Conservation (phyloP, 805 yeast species). For the Candida tallmaniae region DNA sequence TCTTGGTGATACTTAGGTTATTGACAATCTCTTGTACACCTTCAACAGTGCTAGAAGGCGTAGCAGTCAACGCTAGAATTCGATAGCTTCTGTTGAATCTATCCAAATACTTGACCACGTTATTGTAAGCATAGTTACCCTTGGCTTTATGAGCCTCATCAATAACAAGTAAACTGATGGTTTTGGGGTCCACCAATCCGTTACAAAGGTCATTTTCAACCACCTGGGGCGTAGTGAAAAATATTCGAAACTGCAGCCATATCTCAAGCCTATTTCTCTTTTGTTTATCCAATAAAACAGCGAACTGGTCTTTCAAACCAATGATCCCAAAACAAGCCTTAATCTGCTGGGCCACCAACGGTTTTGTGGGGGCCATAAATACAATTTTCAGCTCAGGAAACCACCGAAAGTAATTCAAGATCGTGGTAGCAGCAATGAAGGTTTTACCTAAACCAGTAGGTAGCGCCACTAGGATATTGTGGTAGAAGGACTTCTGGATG, state of each 20-base stretch:
- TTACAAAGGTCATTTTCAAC: conserved; percentile 82
- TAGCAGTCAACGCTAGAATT: conserved; percentile 86
- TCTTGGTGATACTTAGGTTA: conserved; percentile 65
- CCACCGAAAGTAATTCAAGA: conserved; percentile 89
- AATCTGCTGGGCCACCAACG: conserved; percentile 93
- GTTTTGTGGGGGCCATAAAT: conserved; percentile 96
- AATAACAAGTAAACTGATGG: conserved; percentile 69
- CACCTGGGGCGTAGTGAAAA: conserved; percentile 95
- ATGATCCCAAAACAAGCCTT: conserved; percentile 86
- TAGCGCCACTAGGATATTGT: conserved; percentile 79
- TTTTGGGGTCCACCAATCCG: conserved; percentile 74
- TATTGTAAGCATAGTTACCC: conserved; percentile 85
- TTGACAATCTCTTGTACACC: conserved; percentile 83
- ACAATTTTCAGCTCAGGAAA: conserved; percentile 72
- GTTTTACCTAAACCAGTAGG: conserved; percentile 99
- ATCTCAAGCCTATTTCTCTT: conserved; percentile 59
- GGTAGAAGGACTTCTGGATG: conserved; percentile 63
- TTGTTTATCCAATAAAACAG: conserved; percentile 65
- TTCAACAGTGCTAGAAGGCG: conserved; percentile 86
- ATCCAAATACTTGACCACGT: conserved; percentile 62
- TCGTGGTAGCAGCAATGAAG: conserved; percentile 89
- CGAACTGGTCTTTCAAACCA: conserved; percentile 73
- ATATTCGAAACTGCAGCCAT: conserved; percentile 76
- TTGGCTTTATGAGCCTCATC: conserved; percentile 97
- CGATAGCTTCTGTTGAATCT: conserved; percentile 60